Evolutionary conservation across 2,329 filamentous ascomycete species (phyloP), one percentile per base, ranked within the genome.

Genomic region (Xylaria polymorpha): DNA sequence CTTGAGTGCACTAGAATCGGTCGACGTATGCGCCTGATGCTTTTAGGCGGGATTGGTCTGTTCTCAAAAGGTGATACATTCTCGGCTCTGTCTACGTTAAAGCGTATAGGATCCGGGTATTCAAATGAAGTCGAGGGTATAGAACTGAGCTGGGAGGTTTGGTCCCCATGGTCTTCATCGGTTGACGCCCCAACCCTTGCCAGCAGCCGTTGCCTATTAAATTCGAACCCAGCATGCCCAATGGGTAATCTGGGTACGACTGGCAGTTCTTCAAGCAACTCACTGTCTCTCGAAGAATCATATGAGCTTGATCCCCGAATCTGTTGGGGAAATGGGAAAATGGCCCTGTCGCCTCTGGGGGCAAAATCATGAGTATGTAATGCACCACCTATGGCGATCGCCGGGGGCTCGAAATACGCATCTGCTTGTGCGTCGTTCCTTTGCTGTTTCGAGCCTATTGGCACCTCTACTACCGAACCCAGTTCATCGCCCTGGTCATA

Each of bases 1-100:
- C 75, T 71, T 18, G 75, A 77, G 64, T 78, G 73, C 25, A 74
- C 70, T 35, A 77, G 69, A 60, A 72, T 58, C 43, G 74, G 72
- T 39, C 70, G 69, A 46, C 66, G 70, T 58, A 61, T 44, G 37
- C 70, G 70, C 48, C 67, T 72, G 39, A 68, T 74, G 60, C 74
- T 74, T 60, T 67, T 75, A 55, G 64, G 56, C 18, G 69, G 71
- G 43, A 75, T 68, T n/a, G 62, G 37, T 18, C 60, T 67, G 51
- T 46, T 69, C 29, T 74, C 64, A 48, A 44, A 20, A 32, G 15
- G 46, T 29, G 20, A 29, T 5, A 18, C 2, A n/a, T 46, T n/a
- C 20, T 55, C 60, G 5, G 22, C n/a, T 37, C n/a, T 48, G 56
- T 61, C 53, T 22, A 60, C 14, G 4, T n/a, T 53, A 25, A 39